Conservation (phyloP, 495 filamentous ascomycete species). For the Penicillium cataractarum region DNA sequence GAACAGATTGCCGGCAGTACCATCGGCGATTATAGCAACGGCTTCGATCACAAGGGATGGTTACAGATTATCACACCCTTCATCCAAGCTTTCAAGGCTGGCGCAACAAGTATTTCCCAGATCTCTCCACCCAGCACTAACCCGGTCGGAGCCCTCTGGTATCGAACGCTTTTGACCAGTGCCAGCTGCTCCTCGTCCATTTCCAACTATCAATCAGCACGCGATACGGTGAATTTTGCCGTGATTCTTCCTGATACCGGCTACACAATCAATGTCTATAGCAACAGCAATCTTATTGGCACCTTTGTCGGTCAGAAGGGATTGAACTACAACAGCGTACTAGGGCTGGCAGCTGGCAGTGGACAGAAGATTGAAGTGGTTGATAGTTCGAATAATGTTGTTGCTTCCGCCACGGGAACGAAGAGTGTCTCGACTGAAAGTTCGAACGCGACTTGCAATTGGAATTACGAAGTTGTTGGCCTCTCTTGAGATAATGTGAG, state of each 20-base stretch:
- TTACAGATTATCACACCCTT: neutral
- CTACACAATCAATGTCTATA: neutral
- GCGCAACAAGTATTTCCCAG: neutral
- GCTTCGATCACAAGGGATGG: neutral
- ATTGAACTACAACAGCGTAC: neutral
- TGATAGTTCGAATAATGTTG: neutral
- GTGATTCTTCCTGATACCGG: neutral
- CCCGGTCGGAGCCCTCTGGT: neutral
- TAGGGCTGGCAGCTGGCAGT: neutral
- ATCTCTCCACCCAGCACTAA: neutral
- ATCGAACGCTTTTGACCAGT: neutral
- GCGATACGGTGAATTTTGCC: neutral
- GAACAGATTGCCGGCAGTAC: neutral
- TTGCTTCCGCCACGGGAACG: neutral
- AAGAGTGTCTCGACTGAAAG: neutral
- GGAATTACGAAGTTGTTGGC: neutral
- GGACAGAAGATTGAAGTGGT: neutral
- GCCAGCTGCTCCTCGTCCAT: neutral
- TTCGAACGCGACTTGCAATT: neutral
- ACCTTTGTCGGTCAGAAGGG: neutral
- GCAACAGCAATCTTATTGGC: neutral
- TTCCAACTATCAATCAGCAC: neutral
- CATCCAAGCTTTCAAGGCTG: neutral
- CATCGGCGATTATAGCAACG: neutral
- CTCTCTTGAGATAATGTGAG: neutral